Conservation (phyloP, 169 alveolate species). For the Eimeria acervulina region DNA sequence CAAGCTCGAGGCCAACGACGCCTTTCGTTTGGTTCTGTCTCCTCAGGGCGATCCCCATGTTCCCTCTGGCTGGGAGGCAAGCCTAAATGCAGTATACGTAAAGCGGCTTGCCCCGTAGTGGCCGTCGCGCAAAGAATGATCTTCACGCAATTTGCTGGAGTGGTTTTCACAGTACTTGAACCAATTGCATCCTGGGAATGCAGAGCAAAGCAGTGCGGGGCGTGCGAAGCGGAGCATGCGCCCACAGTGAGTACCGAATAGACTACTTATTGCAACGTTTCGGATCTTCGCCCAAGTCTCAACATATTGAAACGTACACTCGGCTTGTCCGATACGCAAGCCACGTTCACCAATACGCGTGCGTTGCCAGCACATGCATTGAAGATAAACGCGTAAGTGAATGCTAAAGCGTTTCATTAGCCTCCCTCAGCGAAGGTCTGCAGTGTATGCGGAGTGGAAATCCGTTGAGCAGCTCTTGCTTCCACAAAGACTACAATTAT, state of each 20-base stretch:
- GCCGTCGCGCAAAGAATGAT: too few relatives aligned
- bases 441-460: constrained; percentile 39
- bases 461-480: constrained; percentile 63
- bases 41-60: too few relatives aligned
- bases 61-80: neutral
- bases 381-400: neutral
- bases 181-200: too few relatives aligned
- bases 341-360: neutral
- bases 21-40: neutral
- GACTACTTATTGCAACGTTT: neutral
- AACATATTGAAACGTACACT: neutral
- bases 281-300: neutral
- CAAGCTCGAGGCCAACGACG: neutral
- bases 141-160: neutral
- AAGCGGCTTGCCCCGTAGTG: too few relatives aligned
- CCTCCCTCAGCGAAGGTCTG: neutral
- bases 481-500: constrained; percentile 1
- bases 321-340: neutral
- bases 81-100: too few relatives aligned
- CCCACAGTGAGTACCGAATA: neutral
- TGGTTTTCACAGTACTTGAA: neutral
- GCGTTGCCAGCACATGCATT: neutral
- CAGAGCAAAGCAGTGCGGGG: too few relatives aligned
- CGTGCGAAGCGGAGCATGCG: neutral
- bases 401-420: neutral